Percentiles rank a stretch among this genome's conserved stretches.
Conservation (phyloP, 2,329 filamentous ascomycete species). For the Microsporum ferrugineum region DNA sequence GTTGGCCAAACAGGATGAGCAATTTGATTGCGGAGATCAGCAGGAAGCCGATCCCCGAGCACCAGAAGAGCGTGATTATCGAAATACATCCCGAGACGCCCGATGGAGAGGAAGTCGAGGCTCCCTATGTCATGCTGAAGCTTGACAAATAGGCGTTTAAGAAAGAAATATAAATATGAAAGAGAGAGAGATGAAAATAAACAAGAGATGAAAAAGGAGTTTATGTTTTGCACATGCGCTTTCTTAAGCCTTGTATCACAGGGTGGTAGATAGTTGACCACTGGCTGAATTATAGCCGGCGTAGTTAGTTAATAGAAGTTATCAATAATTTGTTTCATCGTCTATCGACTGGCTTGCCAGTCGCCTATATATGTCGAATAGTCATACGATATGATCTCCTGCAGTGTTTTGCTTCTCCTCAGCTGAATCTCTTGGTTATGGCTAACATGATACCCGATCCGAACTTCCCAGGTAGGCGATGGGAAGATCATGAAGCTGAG, state of each 20-base stretch:
- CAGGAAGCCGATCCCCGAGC: constrained; percentile 79
- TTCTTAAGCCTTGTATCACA: background rate
- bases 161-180: background rate
- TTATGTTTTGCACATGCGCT: background rate
- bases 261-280: background rate
- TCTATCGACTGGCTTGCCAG: too few relatives aligned
- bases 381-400: too few relatives aligned
- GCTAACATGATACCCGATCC: too few relatives aligned
- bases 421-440: too few relatives aligned
- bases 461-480: too few relatives aligned
- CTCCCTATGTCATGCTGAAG: constrained; percentile 91
- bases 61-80: constrained; percentile 93
- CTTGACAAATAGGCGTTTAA: constrained; percentile 30
- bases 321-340: background rate
- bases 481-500: too few relatives aligned
- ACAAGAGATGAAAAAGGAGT: background rate
- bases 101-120: constrained; percentile 86
- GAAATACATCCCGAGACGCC: constrained; percentile 88
- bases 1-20: constrained; percentile 55
- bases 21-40: constrained; percentile 78
- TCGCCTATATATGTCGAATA: too few relatives aligned
- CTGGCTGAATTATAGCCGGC: background rate
- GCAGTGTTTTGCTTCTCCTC: too few relatives aligned
- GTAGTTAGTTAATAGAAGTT: background rate
- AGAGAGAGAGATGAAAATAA: background rate